Evolutionary conservation across 805 yeast genomes (phyloP), one percentile per base, ranked within the genome.

Genomic region (Deakozyma indianensis): DNA sequence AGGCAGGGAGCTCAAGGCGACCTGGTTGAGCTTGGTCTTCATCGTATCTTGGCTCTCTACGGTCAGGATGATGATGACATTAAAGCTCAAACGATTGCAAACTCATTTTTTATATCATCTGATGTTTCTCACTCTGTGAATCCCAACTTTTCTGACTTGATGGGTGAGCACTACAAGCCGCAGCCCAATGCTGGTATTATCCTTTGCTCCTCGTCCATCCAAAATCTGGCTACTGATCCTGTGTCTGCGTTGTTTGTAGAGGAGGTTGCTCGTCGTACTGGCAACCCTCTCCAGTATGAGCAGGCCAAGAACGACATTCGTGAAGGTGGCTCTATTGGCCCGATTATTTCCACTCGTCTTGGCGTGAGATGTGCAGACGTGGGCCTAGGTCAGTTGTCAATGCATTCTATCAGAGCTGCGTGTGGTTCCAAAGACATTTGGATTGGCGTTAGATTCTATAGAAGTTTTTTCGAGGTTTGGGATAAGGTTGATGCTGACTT

Each of bases 271-370:
- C 66, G 74, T 47, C 58, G 65, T 45, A 78, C 83, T 49, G 80
- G 69, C 43, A 86, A 82, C 58, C 64, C 66, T 45, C 52, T 85
- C 23, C 95, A 86, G 64, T 78, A 57, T 63, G 84, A 84, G 77
- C 95, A 85, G 58, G 81, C 83, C 60, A 75, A 92, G 62, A 85
- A 86, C 64, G 88, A 80, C 59, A 73, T 83, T 15, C 74, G 92
- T 58, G 79, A 87, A 1, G 95, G 95, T 25, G 94, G 94, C 35
- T 84, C 95, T 23, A 83, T 86, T 57, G 95, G 95, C 0, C 95
- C 79, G 59, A 56, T 67, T 50, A 54, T 67, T 4, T 52, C 63
- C 15, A 46, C 62, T 4, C 56, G 56, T 35, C 54, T 60, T 56
- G 75, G 75, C 14, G 48, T 63, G 24, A 53, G 63, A 56, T 80